Evolutionary conservation across 129 eudicot species (phyloP), one percentile per base, ranked within the genome.

Genomic region (Artemisia tridentata): DNA sequence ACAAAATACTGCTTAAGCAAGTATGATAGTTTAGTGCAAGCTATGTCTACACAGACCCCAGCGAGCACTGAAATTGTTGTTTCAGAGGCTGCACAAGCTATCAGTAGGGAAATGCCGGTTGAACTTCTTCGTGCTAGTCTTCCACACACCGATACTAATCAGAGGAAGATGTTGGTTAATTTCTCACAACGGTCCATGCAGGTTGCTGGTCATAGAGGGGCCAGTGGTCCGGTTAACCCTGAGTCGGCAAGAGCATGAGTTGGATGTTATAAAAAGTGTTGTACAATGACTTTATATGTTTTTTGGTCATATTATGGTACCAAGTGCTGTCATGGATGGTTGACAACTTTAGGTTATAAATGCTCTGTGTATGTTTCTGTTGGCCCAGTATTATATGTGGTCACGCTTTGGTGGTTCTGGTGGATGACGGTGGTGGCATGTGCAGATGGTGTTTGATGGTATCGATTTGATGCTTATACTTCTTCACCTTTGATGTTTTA

Each of bases 81-180:
- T 63, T 43, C 90, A 27, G 95, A 87, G 79, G 89, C 89, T n/a
- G 86, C 89, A 7, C 83, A 72, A 69, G 97, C 96, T 47, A 82
- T 90, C 62, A 79, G 83, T 57, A 74, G 86, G 62, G 99, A 95
- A 71, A 95, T 95, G 99, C 99, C 99, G 1, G 96, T 95, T 75
- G 99, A 95, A 63, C 95, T 95, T 63, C 72, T 95, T 48, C 93
- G 91, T 52, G 91, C 97, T 43, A 90, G 99, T 83, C 95, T 95
- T 60, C 97, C 99, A 17, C 99, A 95, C 82, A 95, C 97, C 0
- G 74, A 95, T 73, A 88, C 81, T 67, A 86, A 63, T 20, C 99
- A 95, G 79, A 80, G 83, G 81, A 84, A 88, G 81, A 73, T 86
- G 79, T 56, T 95, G 50, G 41, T 84, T 69, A 84, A 90, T 68